phyloP scores from a whole-genome alignment of 345 rosid genomes.

The Crucihimalaya himalaica region DNA sequence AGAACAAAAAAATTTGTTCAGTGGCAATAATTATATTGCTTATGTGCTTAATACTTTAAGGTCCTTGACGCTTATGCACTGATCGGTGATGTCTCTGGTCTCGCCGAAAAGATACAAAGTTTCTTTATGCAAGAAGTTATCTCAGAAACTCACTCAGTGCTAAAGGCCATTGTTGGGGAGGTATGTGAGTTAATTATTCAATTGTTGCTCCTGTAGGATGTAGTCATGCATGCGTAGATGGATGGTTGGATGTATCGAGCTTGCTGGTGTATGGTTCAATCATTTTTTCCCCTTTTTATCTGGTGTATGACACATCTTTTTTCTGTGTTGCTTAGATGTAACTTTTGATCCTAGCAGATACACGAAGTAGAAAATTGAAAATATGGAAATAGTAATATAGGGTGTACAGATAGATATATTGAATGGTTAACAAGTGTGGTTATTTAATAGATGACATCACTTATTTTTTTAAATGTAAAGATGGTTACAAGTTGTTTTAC shows the following conservation, averaged over 20 bases:
- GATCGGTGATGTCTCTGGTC: slow-evolving; percentile 96
- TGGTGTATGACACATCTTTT: background rate
- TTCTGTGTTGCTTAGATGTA: slow-evolving; percentile 16
- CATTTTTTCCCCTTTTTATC: background rate
- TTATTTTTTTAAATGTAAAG: background rate
- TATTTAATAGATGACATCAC: background rate
- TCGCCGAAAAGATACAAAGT: slow-evolving; percentile 97
- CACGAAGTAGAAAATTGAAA: background rate
- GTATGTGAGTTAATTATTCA: slow-evolving; percentile 45
- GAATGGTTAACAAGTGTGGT: background rate
- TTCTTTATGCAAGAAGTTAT: slow-evolving; percentile 98
- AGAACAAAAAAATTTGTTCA: background rate
- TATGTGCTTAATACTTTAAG: slow-evolving; percentile 47
- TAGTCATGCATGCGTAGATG: slow-evolving; percentile 25
- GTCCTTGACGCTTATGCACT: slow-evolving; percentile 98
- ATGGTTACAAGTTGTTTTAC: background rate
- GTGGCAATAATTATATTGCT: slow-evolving; percentile 26
- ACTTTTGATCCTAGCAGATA: slow-evolving; percentile 5
- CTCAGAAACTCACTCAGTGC: slow-evolving; percentile 78
- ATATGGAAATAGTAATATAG: background rate
- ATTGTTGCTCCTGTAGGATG: slow-evolving; percentile 14
- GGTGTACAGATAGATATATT: background rate
- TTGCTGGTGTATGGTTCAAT: slow-evolving; percentile 15
- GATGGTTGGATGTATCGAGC: slow-evolving; percentile 24
- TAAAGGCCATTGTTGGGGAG: slow-evolving; percentile 80